A percentile compares a stretch with the other conserved stretches of the same genome.
phyloP scores from a whole-genome alignment of 2,329 filamentous ascomycete species.

The Hirsutella rhossiliensis region DNA sequence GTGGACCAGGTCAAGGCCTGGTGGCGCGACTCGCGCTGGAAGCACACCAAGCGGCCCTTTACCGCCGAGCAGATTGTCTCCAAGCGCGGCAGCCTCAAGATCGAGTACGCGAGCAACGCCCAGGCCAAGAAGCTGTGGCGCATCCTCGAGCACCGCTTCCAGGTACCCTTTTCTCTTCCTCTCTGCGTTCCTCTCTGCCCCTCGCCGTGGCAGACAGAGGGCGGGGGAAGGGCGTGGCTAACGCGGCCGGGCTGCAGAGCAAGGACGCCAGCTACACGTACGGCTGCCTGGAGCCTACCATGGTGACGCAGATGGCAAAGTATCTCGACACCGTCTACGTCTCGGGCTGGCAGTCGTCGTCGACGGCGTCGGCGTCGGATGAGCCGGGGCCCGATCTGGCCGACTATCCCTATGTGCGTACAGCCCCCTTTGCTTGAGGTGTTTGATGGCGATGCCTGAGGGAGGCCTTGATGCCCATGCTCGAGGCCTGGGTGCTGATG shows the following conservation, averaged over 20 bases:
- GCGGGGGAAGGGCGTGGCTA: too few species aligned
- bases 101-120: constrained; percentile 81
- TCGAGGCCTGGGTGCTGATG: too few species aligned
- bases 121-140: constrained; percentile 92
- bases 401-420: constrained; percentile 82
- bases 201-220: not conserved
- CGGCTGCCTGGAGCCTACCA: constrained; percentile 92
- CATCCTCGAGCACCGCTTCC: constrained; percentile 76
- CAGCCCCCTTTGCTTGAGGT: too few species aligned
- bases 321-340: constrained; percentile 98
- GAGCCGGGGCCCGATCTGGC: constrained; percentile 96
- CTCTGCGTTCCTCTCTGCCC: not conserved
- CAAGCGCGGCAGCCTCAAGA: constrained; percentile 83
- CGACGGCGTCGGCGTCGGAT: constrained; percentile 86
- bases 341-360: constrained; percentile 97
- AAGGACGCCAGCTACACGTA: constrained; percentile 88
- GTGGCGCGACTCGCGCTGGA: constrained; percentile 90
- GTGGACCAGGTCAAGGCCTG: constrained; percentile 83
- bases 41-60: constrained; percentile 82
- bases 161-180: constrained; percentile 45
- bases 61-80: constrained; percentile 94
- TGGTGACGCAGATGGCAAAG: constrained; percentile 99
- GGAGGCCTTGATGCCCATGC: too few species aligned
- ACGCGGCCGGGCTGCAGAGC: constrained; percentile 38
- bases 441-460: too few species aligned